Percentiles rank a stretch among this genome's conserved stretches.
These are phyloP conservation scores for Metarhizium sp. DNA, from an alignment of 2,329 filamentous ascomycete genomes.

Conservation along the genomic window DNA sequence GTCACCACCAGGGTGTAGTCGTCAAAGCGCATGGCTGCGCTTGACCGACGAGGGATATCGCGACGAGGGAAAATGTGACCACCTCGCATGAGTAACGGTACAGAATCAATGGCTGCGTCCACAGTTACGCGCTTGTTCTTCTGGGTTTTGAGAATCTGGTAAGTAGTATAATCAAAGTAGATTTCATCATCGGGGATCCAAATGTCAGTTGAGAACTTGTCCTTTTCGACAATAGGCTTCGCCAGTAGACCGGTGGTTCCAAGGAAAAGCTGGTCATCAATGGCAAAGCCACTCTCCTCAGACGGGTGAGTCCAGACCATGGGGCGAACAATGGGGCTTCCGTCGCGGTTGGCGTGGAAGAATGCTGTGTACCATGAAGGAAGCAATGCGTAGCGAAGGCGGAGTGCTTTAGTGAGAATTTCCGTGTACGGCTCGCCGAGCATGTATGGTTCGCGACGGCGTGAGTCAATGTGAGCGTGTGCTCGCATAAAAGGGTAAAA, in stretches of 20 bases:
- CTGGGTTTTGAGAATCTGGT: slow-evolving; percentile 59
- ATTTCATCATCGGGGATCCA: slow-evolving; percentile 83
- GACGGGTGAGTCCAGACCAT: slow-evolving; percentile 88
- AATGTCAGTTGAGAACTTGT: slow-evolving; percentile 61
- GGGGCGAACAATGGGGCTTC: slow-evolving; percentile 79
- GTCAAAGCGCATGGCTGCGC: slow-evolving; percentile 84
- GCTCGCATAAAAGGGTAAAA: slow-evolving; percentile 98
- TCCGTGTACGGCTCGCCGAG: slow-evolving; percentile 73
- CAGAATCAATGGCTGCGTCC: slow-evolving; percentile 70
- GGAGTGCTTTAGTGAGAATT: slow-evolving; percentile 80
- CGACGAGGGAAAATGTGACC: slow-evolving; percentile 88
- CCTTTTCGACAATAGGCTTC: slow-evolving; percentile 79
- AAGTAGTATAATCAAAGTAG: slow-evolving; percentile 96
- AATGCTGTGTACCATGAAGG: slow-evolving; percentile 97
- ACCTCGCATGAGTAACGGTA: slow-evolving; percentile 85
- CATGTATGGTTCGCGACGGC: slow-evolving; percentile 88
- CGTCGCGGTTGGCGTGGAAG: slow-evolving; percentile 73
- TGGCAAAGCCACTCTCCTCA: slow-evolving; percentile 75
- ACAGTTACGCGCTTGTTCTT: slow-evolving; percentile 63
- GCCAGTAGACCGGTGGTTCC: slow-evolving; percentile 82
- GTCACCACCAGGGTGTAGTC: slow-evolving; percentile 82
- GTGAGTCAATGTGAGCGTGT: slow-evolving; percentile 93
- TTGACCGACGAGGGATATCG: slow-evolving; percentile 77
- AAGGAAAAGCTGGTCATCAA: slow-evolving; percentile 92
- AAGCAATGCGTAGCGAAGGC: slow-evolving; percentile 79